Evolutionary conservation across 2,329 filamentous ascomycete genomes (phyloP).

Genomic region (Phialophora macrospora): DNA sequence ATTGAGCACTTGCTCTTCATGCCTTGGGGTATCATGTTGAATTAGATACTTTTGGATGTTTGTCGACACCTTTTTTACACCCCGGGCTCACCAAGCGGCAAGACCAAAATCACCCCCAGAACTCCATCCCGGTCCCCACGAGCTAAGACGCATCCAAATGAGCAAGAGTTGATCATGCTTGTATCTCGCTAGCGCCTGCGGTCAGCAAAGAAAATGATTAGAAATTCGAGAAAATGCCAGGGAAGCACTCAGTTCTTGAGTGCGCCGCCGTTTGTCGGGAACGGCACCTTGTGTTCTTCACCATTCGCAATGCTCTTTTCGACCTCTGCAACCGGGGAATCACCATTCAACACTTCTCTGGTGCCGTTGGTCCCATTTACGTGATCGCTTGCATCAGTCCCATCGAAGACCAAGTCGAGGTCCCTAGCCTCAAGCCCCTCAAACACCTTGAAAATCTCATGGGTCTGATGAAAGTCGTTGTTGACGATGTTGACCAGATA

Average conservation of each 20-base stretch:
- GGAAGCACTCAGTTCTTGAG: slow-evolving; percentile 17
- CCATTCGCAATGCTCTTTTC: slow-evolving; percentile 27
- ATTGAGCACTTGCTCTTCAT: slow-evolving; percentile 7
- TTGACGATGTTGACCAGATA: slow-evolving; percentile 97
- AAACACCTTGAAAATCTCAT: slow-evolving; percentile 84
- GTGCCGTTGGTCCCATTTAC: slow-evolving; percentile 20
- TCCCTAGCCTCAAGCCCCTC: slow-evolving; percentile 73
- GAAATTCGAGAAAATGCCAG: not conserved
- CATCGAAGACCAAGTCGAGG: slow-evolving; percentile 57
- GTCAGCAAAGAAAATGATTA: not conserved
- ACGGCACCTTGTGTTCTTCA: slow-evolving; percentile 27
- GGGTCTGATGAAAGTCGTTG: slow-evolving; percentile 90
- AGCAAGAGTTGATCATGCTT: slow-evolving; percentile 20
- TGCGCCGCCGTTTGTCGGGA: slow-evolving; percentile 23
- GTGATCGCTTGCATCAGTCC: slow-evolving; percentile 16
- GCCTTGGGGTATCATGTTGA: slow-evolving; percentile 37
- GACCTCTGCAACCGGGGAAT: slow-evolving; percentile 20
- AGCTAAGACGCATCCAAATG: not conserved
- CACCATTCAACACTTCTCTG: slow-evolving; percentile 30
- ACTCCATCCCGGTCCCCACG: not conserved
- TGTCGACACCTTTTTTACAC: not conserved
- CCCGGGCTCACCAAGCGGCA: not conserved
- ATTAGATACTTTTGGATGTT: slow-evolving; percentile 26
- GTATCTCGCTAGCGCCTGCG: not conserved
- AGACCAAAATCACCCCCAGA: not conserved